These are phyloP conservation scores for Phytophthora agathidicida DNA, from an alignment of 352 stramenopile species.

Conservation along the genomic window DNA sequence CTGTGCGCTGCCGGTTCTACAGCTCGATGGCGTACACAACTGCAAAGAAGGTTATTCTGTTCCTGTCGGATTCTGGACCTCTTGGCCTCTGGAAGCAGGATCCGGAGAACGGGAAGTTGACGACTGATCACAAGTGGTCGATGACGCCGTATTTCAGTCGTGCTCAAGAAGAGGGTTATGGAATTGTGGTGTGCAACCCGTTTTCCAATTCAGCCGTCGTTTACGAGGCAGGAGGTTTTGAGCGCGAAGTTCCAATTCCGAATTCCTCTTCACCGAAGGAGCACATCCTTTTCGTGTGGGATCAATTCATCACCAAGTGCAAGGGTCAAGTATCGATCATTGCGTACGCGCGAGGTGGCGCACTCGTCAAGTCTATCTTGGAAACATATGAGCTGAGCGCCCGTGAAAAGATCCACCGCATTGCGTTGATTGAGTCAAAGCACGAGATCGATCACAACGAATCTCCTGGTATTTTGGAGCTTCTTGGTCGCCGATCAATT, in stretches of 20 bases:
- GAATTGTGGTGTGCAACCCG: constrained; percentile 87
- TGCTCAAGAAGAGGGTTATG: constrained; percentile 87
- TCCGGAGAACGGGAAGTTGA: constrained; percentile 52
- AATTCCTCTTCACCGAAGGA: constrained; percentile 87
- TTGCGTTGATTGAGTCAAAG: constrained; percentile 89
- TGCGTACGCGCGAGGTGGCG: constrained; percentile 80
- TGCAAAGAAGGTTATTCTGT: constrained; percentile 88
- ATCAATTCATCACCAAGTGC: constrained; percentile 81
- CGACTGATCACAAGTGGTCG: constrained; percentile 86
- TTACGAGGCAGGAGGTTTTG: constrained; percentile 88
- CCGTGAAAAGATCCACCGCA: constrained; percentile 81
- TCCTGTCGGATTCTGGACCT: constrained; percentile 85
- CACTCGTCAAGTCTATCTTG: constrained; percentile 85
- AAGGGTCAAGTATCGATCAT: constrained; percentile 88
- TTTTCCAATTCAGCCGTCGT: constrained; percentile 89
- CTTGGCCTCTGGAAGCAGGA: constrained; percentile 88
- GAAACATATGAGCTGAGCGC: constrained; percentile 77
- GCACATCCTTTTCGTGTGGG: constrained; percentile 90
- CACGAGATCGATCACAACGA: constrained; percentile 87
- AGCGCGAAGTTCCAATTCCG: constrained; percentile 84
- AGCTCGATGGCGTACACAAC: constrained; percentile 88
- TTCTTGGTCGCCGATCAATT: constrained; percentile 86
- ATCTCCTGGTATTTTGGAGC: constrained; percentile 75
- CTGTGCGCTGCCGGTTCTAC: constrained; percentile 87
- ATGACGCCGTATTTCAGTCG: constrained; percentile 88